phyloP scores from a whole-genome alignment of 208 protist genomes.

The Trichomonas tenax region DNA sequence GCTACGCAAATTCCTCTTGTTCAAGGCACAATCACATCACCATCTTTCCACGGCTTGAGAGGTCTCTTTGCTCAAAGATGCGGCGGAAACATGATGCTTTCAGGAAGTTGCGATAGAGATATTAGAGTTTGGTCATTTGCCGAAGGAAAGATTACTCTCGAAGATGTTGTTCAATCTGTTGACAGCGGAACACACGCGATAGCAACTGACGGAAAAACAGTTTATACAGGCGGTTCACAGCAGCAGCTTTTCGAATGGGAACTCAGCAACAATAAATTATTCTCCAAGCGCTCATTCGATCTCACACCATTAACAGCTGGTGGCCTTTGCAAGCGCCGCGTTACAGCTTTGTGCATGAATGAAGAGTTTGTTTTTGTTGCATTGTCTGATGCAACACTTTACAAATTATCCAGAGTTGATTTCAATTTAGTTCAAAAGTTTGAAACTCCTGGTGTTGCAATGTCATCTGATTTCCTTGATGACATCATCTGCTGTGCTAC shows the following conservation, averaged over 20 bases:
- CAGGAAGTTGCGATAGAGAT: background rate
- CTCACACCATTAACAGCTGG: background rate
- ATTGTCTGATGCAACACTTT: background rate
- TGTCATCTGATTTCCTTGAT: background rate
- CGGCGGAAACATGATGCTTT: background rate
- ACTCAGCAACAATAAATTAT: background rate
- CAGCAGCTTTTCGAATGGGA: background rate
- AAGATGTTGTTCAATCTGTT: background rate
- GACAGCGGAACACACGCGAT: background rate
- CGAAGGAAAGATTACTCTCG: background rate
- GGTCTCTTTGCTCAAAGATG: background rate
- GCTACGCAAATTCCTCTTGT: background rate
- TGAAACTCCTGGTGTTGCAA: background rate
- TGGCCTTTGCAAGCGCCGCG: background rate
- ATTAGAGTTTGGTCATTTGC: background rate
- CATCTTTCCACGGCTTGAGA: background rate
- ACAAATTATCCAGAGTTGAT: background rate
- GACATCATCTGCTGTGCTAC: background rate
- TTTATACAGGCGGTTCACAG: background rate
- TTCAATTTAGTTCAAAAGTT: background rate
- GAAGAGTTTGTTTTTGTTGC: background rate
- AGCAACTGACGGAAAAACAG: background rate
- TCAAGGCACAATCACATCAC: background rate
- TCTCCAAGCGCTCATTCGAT: background rate
- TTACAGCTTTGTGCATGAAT: background rate